These are phyloP conservation scores for Sorghum bicolor DNA, from an alignment of 176 grass and related monocot genomes.

Conservation along the genomic window Sorghum_bicolor_NCBIv3 NC_012876.2:63645501-63646000, in stretches of 20 bases:
- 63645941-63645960: not conserved
- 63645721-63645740: slow-evolving; percentile 33
- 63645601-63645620: slow-evolving; percentile 56
- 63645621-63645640: slow-evolving; percentile 64
- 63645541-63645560: not conserved
- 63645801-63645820: slow-evolving; percentile 35
- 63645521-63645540: not conserved
- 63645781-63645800: not conserved
- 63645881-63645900: slow-evolving; percentile 39
- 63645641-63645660: slow-evolving; percentile 29
- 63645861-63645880: slow-evolving; percentile 68
- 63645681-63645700: not conserved
- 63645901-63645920: slow-evolving; percentile 64
- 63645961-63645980: slow-evolving; percentile 55
- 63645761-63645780: slow-evolving; percentile 60
- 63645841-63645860: slow-evolving; percentile 57
- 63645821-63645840: slow-evolving; percentile 19
- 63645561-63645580: slow-evolving; percentile 41
- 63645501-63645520: not conserved
- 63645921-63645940: slow-evolving; percentile 29
- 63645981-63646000: slow-evolving; percentile 46
- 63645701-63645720: not conserved
- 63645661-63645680: slow-evolving; percentile 48
- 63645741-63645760: slow-evolving; percentile 34
- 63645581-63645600: slow-evolving; percentile 58